Conservation (phyloP, 371 early-diverging fungal genomes). For the Mucor racemosus region DNA sequence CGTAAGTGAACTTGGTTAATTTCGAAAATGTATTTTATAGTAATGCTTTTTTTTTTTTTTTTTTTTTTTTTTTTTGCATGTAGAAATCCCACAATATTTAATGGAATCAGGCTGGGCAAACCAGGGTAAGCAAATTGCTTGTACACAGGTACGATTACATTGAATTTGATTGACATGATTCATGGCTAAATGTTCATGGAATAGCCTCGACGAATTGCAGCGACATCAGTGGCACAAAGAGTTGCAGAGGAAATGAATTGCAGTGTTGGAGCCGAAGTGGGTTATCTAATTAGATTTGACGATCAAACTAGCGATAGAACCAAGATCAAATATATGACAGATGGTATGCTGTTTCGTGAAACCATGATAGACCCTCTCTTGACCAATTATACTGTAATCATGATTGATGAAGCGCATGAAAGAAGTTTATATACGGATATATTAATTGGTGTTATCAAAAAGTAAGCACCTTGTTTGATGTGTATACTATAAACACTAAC, state of each 20-base stretch:
- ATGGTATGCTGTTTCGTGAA: slow-evolving; percentile 89
- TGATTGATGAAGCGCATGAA: slow-evolving; percentile 96
- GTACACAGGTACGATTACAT: slow-evolving; percentile 64
- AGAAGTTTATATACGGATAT: slow-evolving; percentile 88
- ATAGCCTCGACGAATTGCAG: slow-evolving; percentile 95
- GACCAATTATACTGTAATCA: slow-evolving; percentile 79
- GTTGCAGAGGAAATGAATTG: slow-evolving; percentile 92
- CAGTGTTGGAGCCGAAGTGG: slow-evolving; percentile 69
- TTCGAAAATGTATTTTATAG: neutral
- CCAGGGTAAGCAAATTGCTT: slow-evolving; percentile 69
- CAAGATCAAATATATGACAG: slow-evolving; percentile 89
- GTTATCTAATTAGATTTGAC: slow-evolving; percentile 81
- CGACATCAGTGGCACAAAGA: slow-evolving; percentile 95
- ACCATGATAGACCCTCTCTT: slow-evolving; percentile 76
- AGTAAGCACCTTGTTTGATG: slow-evolving; percentile 39
- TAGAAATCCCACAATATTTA: slow-evolving; percentile 84
- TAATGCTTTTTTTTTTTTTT: neutral
- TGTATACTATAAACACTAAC: too few species aligned
- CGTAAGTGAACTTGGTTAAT: slow-evolving; percentile 48
- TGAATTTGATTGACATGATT: neutral
- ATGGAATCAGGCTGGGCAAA: slow-evolving; percentile 72
- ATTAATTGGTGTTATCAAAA: slow-evolving; percentile 78
- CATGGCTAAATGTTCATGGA: too few species aligned
- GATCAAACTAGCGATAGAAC: slow-evolving; percentile 65
- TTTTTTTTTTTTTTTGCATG: too few species aligned